phyloP scores from a whole-genome alignment of 1,284 basidiomycete genomes.

The Xanthoconium separans region DNA sequence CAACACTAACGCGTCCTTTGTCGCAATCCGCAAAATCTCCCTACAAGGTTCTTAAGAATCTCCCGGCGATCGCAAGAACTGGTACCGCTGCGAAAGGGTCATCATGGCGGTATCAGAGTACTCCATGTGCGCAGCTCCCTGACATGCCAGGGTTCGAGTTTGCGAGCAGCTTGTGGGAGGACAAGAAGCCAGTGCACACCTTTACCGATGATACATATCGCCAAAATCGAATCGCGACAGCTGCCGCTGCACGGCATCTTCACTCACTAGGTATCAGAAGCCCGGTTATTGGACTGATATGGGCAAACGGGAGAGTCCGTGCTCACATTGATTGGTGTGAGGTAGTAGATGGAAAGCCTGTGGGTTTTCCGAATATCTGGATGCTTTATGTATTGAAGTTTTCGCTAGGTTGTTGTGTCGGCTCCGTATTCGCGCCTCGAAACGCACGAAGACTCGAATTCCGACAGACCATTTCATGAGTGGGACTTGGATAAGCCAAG shows the following conservation, averaged over 20 bases:
- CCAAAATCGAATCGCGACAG: conserved; percentile 57
- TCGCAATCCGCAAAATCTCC: conserved; percentile 44
- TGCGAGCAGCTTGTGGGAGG: conserved; percentile 53
- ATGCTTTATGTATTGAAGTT: not conserved
- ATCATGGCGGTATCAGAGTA: conserved; percentile 53
- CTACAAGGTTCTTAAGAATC: conserved; percentile 46
- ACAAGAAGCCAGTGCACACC: conserved; percentile 53
- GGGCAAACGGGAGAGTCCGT: conserved; percentile 50
- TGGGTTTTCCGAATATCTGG: conserved; percentile 19
- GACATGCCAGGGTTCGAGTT: conserved; percentile 51
- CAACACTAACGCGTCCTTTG: conserved; percentile 36
- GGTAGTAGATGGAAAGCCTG: conserved; percentile 34
- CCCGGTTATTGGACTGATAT: conserved; percentile 55
- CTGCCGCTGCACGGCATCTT: conserved; percentile 49
- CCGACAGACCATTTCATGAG: conserved; percentile 40
- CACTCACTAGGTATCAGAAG: conserved; percentile 45
- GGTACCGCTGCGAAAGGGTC: conserved; percentile 40
- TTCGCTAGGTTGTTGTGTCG: conserved; percentile 46
- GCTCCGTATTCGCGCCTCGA: conserved; percentile 43
- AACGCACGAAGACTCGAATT: conserved; percentile 9
- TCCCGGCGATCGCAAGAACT: conserved; percentile 33
- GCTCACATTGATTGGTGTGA: conserved; percentile 58
- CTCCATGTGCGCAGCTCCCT: conserved; percentile 46
- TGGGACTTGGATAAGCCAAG: conserved; percentile 47
- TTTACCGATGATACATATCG: conserved; percentile 53